Evolutionary conservation across 306 rosid genomes (phyloP).

Genomic region (Citrullus amarus): DNA sequence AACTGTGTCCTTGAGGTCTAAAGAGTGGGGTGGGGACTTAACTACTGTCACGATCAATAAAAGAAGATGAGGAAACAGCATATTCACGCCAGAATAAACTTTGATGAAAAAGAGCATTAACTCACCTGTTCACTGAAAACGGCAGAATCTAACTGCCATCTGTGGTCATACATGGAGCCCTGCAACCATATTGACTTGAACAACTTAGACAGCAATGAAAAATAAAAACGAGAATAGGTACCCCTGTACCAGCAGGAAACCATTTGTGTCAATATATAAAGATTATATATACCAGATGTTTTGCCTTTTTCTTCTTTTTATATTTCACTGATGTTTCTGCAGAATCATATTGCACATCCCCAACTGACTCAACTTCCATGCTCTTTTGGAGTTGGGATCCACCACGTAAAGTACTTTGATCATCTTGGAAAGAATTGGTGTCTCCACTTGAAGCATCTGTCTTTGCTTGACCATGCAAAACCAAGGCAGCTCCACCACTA

Average conservation of each 20-base stretch:
- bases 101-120: not conserved
- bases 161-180: conserved; percentile 72
- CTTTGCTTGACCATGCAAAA: conserved; percentile 52
- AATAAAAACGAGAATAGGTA: not conserved
- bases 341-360: conserved; percentile 63
- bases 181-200: conserved; percentile 28
- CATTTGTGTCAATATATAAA: conserved; percentile 14
- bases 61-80: not conserved
- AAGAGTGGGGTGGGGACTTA: not conserved
- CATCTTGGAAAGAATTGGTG: conserved; percentile 94
- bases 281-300: conserved; percentile 51
- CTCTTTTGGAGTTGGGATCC: conserved; percentile 77
- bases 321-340: conserved; percentile 84
- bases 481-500: conserved; percentile 40
- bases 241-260: not conserved
- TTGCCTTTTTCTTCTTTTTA: conserved; percentile 87
- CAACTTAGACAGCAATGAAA: conserved; percentile 15
- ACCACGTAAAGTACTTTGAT: conserved; percentile 69
- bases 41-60: not conserved
- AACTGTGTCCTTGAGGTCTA: too few relatives aligned
- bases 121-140: conserved; percentile 56
- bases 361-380: conserved; percentile 84
- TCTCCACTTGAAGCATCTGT: conserved; percentile 99
- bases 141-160: conserved; percentile 82
- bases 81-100: not conserved